These are phyloP conservation scores for Tylopilus sp. DNA, from an alignment of 768 basidiomycete species.

Conservation along the genomic window DNA sequence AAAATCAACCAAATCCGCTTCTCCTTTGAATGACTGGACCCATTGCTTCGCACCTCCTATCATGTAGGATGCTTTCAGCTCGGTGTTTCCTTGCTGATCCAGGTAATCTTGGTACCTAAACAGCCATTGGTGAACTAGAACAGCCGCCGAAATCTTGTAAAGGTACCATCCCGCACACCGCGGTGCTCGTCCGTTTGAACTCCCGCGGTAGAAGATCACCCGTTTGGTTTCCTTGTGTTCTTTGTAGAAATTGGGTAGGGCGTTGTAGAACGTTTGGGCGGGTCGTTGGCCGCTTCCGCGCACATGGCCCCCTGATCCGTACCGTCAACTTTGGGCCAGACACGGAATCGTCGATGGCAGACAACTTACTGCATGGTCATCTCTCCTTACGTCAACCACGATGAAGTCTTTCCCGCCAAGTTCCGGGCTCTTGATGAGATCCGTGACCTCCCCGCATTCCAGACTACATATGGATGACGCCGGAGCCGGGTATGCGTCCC, in stretches of 20 bases:
- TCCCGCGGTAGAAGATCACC: conserved; percentile 55
- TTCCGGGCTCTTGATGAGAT: conserved; percentile 20
- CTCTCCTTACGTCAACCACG: conserved; percentile 48
- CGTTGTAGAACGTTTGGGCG: conserved; percentile 50
- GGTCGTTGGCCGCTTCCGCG: conserved; percentile 46
- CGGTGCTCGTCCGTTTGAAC: conserved; percentile 50
- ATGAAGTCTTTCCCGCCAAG: conserved; percentile 28
- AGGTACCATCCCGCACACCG: conserved; percentile 54
- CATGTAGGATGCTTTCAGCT: conserved; percentile 40
- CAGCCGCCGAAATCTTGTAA: not conserved
- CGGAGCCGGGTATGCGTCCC: conserved; percentile 49
- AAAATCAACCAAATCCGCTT: conserved; percentile 23
- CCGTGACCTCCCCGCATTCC: conserved; percentile 37
- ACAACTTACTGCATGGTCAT: conserved; percentile 46
- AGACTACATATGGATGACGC: conserved; percentile 30
- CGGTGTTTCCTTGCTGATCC: conserved; percentile 26
- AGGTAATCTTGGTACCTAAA: conserved; percentile 51
- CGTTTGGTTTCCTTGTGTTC: conserved; percentile 36
- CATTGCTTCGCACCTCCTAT: conserved; percentile 44
- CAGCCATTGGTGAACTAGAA: not conserved
- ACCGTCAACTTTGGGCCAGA: not conserved
- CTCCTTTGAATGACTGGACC: conserved; percentile 28
- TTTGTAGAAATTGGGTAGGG: conserved; percentile 40
- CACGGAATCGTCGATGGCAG: not conserved
- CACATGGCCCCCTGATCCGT: conserved; percentile 49